These are phyloP conservation scores for Wilhelminamyces savonicus DNA, from an alignment of 805 yeast genomes.

Conservation along the genomic window DNA sequence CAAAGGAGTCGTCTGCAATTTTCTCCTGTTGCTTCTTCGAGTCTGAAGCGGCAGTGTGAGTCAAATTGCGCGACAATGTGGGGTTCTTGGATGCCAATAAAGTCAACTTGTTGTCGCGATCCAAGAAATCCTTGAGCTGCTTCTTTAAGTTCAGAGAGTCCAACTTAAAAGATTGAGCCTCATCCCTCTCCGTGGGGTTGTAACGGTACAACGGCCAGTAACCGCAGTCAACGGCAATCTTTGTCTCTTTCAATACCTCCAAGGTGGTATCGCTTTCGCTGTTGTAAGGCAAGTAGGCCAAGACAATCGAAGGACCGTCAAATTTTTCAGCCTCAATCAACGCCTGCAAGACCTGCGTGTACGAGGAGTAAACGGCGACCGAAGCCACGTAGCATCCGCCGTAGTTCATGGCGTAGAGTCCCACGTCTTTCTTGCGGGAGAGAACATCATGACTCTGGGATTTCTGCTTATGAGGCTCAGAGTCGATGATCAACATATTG, in stretches of 20 bases:
- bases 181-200: slow-evolving; percentile 54
- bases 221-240: slow-evolving; percentile 87
- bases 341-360: slow-evolving; percentile 87
- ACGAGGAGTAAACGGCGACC: slow-evolving; percentile 87
- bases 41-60: slow-evolving; percentile 52
- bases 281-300: slow-evolving; percentile 81
- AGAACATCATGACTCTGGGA: no score
- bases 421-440: slow-evolving; percentile 79
- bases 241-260: slow-evolving; percentile 77
- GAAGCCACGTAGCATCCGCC: slow-evolving; percentile 89
- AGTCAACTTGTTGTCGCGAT: slow-evolving; percentile 84
- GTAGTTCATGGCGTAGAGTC: slow-evolving; percentile 90
- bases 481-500: slow-evolving; percentile 82
- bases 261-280: slow-evolving; percentile 63
- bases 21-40: slow-evolving; percentile 52
- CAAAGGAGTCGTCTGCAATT: slow-evolving; percentile 72
- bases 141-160: slow-evolving; percentile 80
- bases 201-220: slow-evolving; percentile 93
- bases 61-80: slow-evolving; percentile 66
- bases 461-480: slow-evolving; percentile 55
- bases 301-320: slow-evolving; percentile 84
- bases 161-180: slow-evolving; percentile 59
- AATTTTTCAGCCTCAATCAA: slow-evolving; percentile 83
- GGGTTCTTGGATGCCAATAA: slow-evolving; percentile 68
- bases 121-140: slow-evolving; percentile 73